A percentile compares a stretch with the other conserved stretches of the same genome.
These are phyloP conservation scores for Leishmania arabica DNA, from an alignment of 208 protist genomes.

Conservation along the genomic window DNA sequence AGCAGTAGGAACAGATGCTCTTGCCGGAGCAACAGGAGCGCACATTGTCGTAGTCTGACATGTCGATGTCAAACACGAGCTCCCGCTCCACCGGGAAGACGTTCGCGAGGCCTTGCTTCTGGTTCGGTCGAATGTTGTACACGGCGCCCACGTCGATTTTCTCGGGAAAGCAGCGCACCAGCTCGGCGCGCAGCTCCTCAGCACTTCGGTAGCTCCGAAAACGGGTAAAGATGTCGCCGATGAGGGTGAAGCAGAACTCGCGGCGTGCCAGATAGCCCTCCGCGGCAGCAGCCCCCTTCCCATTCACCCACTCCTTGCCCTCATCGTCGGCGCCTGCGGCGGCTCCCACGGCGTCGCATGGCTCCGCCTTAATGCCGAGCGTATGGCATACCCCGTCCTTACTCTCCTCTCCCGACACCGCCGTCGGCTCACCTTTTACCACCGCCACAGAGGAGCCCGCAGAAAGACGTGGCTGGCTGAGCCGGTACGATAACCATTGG, in stretches of 20 bases:
- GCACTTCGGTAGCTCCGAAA: slow-evolving; percentile 83
- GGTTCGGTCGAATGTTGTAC: slow-evolving; percentile 84
- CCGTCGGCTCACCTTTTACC: background rate
- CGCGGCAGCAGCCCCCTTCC: slow-evolving; percentile 27
- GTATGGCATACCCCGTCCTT: background rate
- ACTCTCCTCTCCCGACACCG: background rate
- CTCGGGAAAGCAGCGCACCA: slow-evolving; percentile 79
- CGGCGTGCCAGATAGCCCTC: slow-evolving; percentile 77
- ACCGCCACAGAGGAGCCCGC: background rate
- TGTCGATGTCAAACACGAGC: slow-evolving; percentile 99
- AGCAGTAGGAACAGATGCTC: slow-evolving; percentile 97
- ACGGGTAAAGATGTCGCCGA: slow-evolving; percentile 90
- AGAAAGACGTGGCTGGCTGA: slow-evolving; percentile 10
- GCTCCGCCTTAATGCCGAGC: background rate
- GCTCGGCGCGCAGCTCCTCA: slow-evolving; percentile 69
- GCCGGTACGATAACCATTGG: slow-evolving; percentile 77
- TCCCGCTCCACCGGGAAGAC: slow-evolving; percentile 93
- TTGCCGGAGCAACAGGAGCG: slow-evolving; percentile 96
- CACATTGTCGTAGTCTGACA: slow-evolving; percentile 99
- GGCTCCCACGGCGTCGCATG: background rate
- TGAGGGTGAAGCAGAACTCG: slow-evolving; percentile 91
- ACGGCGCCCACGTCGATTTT: slow-evolving; percentile 92
- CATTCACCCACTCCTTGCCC: background rate
- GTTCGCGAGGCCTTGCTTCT: slow-evolving; percentile 80
- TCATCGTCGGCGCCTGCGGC: background rate